These are phyloP conservation scores for Arabidopsis lyrata DNA, from an alignment of 441 rosid species.

Conservation along the genomic window DNA sequence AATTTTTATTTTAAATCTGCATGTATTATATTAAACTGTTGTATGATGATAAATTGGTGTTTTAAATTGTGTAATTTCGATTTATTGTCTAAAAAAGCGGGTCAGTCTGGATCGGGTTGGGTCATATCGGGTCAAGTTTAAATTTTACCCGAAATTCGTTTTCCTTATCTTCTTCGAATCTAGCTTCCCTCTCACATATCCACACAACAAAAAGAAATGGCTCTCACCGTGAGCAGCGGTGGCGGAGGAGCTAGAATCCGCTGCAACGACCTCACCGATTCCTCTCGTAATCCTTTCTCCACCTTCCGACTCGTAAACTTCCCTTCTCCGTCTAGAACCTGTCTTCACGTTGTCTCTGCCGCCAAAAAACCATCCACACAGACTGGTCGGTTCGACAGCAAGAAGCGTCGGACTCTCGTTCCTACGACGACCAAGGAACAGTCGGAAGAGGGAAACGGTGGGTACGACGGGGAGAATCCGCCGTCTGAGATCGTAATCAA, in stretches of 20 bases:
- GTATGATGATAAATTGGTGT: too few relatives aligned
- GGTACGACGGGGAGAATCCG: constrained; percentile 19
- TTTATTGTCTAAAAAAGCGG: background rate
- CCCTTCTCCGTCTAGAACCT: constrained; percentile 35
- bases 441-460: constrained; percentile 29
- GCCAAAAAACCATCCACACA: constrained; percentile 69
- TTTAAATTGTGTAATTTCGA: too few relatives aligned
- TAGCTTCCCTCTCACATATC: constrained; percentile 36
- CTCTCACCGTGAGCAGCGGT: constrained; percentile 55
- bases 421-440: constrained; percentile 59
- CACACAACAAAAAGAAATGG: constrained; percentile 50
- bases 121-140: constrained; percentile 18
- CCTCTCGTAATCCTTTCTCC: constrained; percentile 14
- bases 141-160: background rate
- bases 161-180: constrained; percentile 41
- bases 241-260: constrained; percentile 50
- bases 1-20: background rate
- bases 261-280: constrained; percentile 40
- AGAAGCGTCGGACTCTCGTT: constrained; percentile 57
- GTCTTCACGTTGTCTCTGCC: constrained; percentile 56
- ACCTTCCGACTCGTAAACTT: constrained; percentile 39
- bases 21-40: background rate
- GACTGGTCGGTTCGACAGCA: constrained; percentile 78
- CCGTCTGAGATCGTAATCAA: constrained; percentile 27
- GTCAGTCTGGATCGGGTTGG: background rate